These are phyloP conservation scores for Puccinia hordei DNA, from an alignment of 1,284 basidiomycete genomes.

Conservation along the genomic window DNA sequence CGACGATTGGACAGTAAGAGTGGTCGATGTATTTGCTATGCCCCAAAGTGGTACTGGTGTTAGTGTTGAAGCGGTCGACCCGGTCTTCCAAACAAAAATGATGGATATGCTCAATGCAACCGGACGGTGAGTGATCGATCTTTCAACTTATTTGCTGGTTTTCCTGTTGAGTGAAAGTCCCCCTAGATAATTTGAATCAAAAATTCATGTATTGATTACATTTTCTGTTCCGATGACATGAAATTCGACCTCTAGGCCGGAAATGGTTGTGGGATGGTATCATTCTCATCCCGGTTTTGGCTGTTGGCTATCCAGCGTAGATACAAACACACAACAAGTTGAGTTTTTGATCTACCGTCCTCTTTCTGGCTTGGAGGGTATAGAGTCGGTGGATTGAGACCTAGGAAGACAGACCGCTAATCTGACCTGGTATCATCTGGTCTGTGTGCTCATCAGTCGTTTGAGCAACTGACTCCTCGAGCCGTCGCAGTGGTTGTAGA, in stretches of 20 bases:
- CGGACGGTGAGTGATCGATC: conserved; percentile 70
- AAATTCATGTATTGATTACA: not conserved
- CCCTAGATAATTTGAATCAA: not conserved
- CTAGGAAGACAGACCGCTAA: not conserved
- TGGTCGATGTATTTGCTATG: conserved; percentile 99
- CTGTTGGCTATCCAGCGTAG: conserved; percentile 97
- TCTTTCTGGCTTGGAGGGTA: not conserved
- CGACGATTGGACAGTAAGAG: conserved; percentile 87
- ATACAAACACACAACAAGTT: conserved; percentile 98
- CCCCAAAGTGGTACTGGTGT: conserved; percentile 98
- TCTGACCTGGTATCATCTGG: conserved; percentile 7
- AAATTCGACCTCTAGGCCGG: conserved; percentile 68
- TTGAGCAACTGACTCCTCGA: conserved; percentile 90
- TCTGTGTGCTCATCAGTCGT: conserved; percentile 69
- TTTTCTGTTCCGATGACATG: not conserved
- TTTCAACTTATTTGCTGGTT: not conserved
- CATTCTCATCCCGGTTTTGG: conserved; percentile 99
- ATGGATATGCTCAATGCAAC: conserved; percentile 99
- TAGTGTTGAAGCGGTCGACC: conserved; percentile 97
- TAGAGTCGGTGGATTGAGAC: not conserved
- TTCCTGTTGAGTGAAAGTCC: not conserved
- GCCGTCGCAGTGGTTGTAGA: conserved; percentile 98
- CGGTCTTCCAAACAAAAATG: conserved; percentile 99
- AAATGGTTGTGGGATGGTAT: conserved; percentile 99
- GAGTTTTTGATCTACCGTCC: conserved; percentile 53